A percentile compares a stretch with the other conserved stretches of the same genome.
These are phyloP conservation scores for Dysphania ambrosioides DNA, from an alignment of 148 eudicot genomes.

Conservation along the genomic window DNA sequence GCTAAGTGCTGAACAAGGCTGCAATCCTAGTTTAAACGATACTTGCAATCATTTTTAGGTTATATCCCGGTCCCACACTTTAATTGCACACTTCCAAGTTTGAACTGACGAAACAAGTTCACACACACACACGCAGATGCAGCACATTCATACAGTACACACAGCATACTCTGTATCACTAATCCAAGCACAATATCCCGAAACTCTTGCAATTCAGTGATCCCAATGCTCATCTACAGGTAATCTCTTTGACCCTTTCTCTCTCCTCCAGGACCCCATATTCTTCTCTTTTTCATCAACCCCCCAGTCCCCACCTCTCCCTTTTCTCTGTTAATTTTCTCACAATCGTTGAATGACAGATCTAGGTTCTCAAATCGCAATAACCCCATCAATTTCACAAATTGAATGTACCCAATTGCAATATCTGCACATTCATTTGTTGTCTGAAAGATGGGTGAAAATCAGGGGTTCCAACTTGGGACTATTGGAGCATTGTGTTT, in stretches of 20 bases:
- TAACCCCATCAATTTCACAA: too few relatives aligned
- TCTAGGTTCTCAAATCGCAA: too few relatives aligned
- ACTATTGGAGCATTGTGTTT: slow-evolving; percentile 9
- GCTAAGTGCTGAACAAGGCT: too few relatives aligned
- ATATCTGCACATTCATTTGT: too few relatives aligned
- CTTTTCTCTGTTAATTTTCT: slow-evolving; percentile 1
- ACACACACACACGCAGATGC: slow-evolving; percentile 1
- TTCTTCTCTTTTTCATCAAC: too few relatives aligned
- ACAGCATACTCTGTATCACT: not conserved
- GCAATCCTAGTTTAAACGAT: too few relatives aligned
- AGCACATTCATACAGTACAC: not conserved
- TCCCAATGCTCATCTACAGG: not conserved
- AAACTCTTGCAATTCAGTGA: not conserved
- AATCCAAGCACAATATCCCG: not conserved
- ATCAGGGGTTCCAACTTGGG: slow-evolving; percentile 9
- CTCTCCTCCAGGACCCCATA: not conserved
- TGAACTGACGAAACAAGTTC: not conserved
- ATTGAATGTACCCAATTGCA: too few relatives aligned
- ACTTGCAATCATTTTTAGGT: too few relatives aligned
- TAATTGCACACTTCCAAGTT: not conserved
- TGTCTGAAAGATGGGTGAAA: slow-evolving; percentile 13
- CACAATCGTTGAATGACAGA: not conserved
- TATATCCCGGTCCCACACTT: too few relatives aligned
- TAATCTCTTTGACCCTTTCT: too few relatives aligned
- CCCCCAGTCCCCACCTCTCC: not conserved